These are phyloP conservation scores for Daedaleopsis sinensis DNA, from an alignment of 768 basidiomycete species.

Conservation along the genomic window DNA sequence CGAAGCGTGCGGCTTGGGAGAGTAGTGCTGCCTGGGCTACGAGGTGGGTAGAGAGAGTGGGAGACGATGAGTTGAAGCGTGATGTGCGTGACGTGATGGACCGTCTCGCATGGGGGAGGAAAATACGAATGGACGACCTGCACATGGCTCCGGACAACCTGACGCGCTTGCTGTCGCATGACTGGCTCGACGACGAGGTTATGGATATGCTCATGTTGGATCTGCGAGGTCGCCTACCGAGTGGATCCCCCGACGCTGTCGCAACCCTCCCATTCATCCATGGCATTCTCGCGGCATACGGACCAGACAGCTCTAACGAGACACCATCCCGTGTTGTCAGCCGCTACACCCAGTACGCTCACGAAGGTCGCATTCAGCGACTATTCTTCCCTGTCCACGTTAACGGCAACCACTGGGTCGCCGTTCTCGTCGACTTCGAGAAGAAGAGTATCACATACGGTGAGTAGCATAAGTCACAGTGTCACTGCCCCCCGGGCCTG, in stretches of 20 bases:
- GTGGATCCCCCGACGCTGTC: no score
- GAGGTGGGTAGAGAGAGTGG: neutral
- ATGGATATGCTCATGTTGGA: conserved; percentile 7
- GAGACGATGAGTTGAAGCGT: no score
- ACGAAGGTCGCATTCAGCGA: neutral
- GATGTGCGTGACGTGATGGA: no score
- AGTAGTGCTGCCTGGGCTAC: neutral
- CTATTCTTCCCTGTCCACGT: conserved; percentile 10
- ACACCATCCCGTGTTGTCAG: no score
- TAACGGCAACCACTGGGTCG: conserved; percentile 16
- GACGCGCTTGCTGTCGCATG: conserved; percentile 5
- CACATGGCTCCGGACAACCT: neutral
- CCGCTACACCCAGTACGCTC: neutral
- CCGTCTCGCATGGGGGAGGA: no score
- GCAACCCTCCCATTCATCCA: no score
- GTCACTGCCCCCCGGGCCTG: no score
- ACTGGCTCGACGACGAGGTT: conserved; percentile 11
- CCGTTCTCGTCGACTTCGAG: conserved; percentile 13
- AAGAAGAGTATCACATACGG: conserved; percentile 7
- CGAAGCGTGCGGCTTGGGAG: conserved; percentile 3
- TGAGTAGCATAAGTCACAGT: neutral
- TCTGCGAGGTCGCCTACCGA: neutral
- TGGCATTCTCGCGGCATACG: no score
- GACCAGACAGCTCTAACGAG: no score
- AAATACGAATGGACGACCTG: no score